Base-by-base conservation (phyloP, 2,329 filamentous ascomycete species). In the Triangularia verruculosa region DNA sequence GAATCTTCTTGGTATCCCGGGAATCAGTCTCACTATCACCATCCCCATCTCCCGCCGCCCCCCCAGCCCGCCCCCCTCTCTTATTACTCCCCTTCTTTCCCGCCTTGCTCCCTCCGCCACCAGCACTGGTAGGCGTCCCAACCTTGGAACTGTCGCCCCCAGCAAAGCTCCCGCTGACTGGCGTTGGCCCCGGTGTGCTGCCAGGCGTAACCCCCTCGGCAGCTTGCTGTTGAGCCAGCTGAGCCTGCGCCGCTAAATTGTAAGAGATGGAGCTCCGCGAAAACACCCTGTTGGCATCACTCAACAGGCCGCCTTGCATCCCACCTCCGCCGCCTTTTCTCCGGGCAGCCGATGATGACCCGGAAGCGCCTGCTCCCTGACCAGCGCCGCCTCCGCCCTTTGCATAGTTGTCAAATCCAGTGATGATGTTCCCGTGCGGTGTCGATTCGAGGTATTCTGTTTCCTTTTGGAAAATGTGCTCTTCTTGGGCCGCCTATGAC, bases 361-460 rank as follows among this genome's bases (percentile, higher is more conserved):
- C 15, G 9, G 87, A 83, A 3, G 83, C 83, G 1, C 83, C 81
- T n/a, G 86, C 85, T 8, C 86, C 84, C 39, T 47, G 39, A 20
- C 39, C 39, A 47, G 39, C 39, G 39, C 39, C n/a, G n/a, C 39
- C n/a, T 17, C 84, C 85, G 61, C 92, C 93, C 77, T 99, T 99
- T 81, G 97, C 96, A 79, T 98, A 99, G 74, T 93, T 96, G 76
- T 99, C 95, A 76, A 99, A 99, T 22, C 95, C 95, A 57, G 91
- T 93, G 75, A 99, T 94, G 74, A 99, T 98, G 79, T 99, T 99
- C 53, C 95, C 95, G 70, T 83, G 87, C 13, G 88, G 89, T 4
- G 93, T 96, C 72, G 92, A 92, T 76, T 98, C 94, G 59, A 99
- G 87, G 76, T 99, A 99, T 17, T 89, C 84, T 63, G 89, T 87